Conservation (phyloP, 1,139 yeast species). For the Debaryomyces singareniensis region DNA sequence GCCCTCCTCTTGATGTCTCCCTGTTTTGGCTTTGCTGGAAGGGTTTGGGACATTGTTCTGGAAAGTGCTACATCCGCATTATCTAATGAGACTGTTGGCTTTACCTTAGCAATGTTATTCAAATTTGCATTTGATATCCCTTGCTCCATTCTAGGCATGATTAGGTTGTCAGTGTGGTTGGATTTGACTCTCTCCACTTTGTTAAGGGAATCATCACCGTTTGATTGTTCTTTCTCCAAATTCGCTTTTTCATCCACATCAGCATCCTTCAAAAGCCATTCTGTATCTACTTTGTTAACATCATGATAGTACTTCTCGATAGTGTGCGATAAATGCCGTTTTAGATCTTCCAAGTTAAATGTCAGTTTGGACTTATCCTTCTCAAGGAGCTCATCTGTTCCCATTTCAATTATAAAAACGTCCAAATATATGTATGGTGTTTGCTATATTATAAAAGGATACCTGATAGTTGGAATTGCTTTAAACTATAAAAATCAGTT, state of each 20-base stretch:
- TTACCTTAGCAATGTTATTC: not conserved
- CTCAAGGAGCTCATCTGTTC: too few species aligned
- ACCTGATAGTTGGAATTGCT: too few species aligned
- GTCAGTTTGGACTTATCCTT: too few species aligned
- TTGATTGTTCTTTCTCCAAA: constrained; percentile 1
- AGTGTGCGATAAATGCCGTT: constrained; percentile 13
- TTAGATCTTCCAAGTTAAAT: too few species aligned
- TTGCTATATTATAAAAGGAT: too few species aligned
- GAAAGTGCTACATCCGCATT: not conserved
- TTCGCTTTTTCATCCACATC: constrained; percentile 6
- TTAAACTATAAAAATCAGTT: too few species aligned
- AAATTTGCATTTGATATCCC: not conserved
- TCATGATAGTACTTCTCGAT: constrained; percentile 18
- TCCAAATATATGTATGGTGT: too few species aligned
- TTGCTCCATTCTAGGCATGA: not conserved
- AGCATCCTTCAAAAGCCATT: constrained; percentile 45
- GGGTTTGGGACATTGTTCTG: constrained; percentile 10
- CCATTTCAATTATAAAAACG: too few species aligned
- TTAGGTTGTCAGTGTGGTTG: not conserved
- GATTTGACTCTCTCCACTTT: not conserved
- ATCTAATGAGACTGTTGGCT: not conserved
- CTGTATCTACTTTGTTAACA: constrained; percentile 30
- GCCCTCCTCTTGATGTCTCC: constrained; percentile 12
- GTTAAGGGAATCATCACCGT: constrained; percentile 1
- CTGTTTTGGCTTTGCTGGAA: constrained; percentile 2